Conservation (phyloP, 2,329 filamentous ascomycete genomes). For the Colletotrichum shisoi region DNA sequence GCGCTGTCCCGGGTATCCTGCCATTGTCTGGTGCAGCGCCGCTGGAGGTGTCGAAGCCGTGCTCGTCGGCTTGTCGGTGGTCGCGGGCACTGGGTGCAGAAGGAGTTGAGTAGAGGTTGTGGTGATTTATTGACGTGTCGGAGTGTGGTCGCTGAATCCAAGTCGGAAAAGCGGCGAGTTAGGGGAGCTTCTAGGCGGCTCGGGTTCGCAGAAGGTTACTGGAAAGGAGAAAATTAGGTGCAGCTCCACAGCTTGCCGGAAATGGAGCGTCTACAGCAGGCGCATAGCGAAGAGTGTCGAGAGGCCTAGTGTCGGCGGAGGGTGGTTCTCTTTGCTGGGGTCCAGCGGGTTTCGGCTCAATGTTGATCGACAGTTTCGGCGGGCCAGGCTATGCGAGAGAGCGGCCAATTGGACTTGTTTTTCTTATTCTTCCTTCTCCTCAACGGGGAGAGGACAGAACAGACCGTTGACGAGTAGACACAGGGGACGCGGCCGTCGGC, state of each 20-base stretch:
- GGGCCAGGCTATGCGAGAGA: constrained; percentile 41
- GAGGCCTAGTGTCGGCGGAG: constrained; percentile 25
- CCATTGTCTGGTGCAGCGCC: constrained; percentile 30
- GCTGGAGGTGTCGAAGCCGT: constrained; percentile 16
- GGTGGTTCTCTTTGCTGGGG: constrained; percentile 26
- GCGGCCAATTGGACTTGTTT: constrained; percentile 33
- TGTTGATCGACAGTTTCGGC: constrained; percentile 53
- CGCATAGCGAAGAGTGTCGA: constrained; percentile 27
- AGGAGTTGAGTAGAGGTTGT: constrained; percentile 3
- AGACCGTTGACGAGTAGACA: constrained; percentile 18
- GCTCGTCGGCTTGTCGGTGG: neutral
- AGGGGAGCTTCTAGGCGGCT: constrained; percentile 24
- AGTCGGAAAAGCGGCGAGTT: constrained; percentile 25
- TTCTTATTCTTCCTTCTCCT: neutral
- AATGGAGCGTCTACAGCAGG: constrained; percentile 32
- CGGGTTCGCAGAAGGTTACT: constrained; percentile 25
- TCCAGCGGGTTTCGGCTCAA: constrained; percentile 48
- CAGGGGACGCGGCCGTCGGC: constrained; percentile 31
- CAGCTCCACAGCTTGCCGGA: constrained; percentile 37
- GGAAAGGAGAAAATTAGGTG: constrained; percentile 36
- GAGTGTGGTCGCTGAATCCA: neutral
- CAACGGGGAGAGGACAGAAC: constrained; percentile 2
- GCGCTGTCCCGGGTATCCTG: constrained; percentile 54
- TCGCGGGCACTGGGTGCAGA: constrained; percentile 11
- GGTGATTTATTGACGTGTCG: neutral